Base-by-base conservation (phyloP, 306 rosid species). In the Cicer pinnatifidum region DNA sequence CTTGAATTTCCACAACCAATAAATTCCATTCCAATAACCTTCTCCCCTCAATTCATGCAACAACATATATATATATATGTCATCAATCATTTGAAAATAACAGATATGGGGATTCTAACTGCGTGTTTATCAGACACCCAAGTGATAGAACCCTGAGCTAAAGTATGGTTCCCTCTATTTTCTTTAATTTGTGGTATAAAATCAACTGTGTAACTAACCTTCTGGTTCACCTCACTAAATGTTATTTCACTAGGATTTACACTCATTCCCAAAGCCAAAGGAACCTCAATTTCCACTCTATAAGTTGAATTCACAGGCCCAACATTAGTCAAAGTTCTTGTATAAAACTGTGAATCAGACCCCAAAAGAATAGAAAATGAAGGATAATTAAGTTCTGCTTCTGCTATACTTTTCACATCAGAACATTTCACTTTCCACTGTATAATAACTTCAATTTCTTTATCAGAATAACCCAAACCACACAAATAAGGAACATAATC, bases 401-500 rank as follows among this genome's bases (percentile, higher is more conserved):
- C 76, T 6, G 84, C 54, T 44, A 86, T 79, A 69, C 44, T 15
- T 41, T 11, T 10, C 4, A 84, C 67, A 20, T 43, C 4, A 0
- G 71, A 78, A 66, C 87, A 90, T 6, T 50, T 81, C 58, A 83
- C 86, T 57, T 1, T 69, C 59, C 8, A 20, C 40, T 81, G 88
- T 13, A 77, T 69, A 41, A 88, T 9, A 2, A 77, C 11, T 2
- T 37, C 20, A 19, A 86, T 45, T n/a, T 83, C 72, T 41, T 11
- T 35, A 11, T 84, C 85, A 0, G 81, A 71, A 77, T 88, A 85
- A 11, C 75, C 82, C 75, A 88, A 73, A n/a, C 89, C 85, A 44
- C 92, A 88, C 13, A 88, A 62, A 69, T 84, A 88, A 56, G 89
- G 84, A 64, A 85, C 59, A 73, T 90, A 90, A 60, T 88, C 88